These are phyloP conservation scores for Pythium utonaiense DNA, from an alignment of 352 stramenopile species.

Conservation along the genomic window DNA sequence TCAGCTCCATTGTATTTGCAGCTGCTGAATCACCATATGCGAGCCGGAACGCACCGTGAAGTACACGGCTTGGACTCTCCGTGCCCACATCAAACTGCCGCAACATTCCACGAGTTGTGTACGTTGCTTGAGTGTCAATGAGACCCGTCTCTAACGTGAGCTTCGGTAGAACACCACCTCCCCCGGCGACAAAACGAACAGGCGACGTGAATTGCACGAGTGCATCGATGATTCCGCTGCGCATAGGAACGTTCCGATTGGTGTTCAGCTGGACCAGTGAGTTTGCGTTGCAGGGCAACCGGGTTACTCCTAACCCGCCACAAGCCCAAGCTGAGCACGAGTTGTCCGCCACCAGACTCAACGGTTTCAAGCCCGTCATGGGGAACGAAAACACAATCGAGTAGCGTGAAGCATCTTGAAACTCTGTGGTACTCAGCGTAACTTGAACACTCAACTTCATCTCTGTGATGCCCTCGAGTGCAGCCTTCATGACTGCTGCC, in stretches of 20 bases:
- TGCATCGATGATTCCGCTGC: slow-evolving; percentile 43
- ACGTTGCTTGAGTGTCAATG: slow-evolving; percentile 29
- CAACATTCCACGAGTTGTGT: slow-evolving; percentile 37
- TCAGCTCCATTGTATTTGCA: slow-evolving; percentile 29
- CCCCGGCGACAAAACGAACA: slow-evolving; percentile 28
- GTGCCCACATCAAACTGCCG: slow-evolving; percentile 67
- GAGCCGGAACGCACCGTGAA: slow-evolving; percentile 46
- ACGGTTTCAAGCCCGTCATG: slow-evolving; percentile 37
- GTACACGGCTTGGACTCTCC: slow-evolving; percentile 36
- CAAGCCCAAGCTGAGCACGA: slow-evolving; percentile 43
- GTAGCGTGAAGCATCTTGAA: slow-evolving; percentile 52
- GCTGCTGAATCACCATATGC: slow-evolving; percentile 54
- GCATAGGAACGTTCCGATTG: slow-evolving; percentile 36
- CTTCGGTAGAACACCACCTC: slow-evolving; percentile 20
- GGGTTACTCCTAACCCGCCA: background rate
- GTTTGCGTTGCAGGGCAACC: slow-evolving; percentile 29
- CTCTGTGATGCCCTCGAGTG: slow-evolving; percentile 37
- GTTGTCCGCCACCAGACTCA: slow-evolving; percentile 25
- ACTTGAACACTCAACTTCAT: slow-evolving; percentile 41
- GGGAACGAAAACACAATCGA: slow-evolving; percentile 50
- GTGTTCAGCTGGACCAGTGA: slow-evolving; percentile 42
- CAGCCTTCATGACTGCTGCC: slow-evolving; percentile 33
- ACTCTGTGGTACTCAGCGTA: slow-evolving; percentile 30
- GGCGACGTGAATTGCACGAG: slow-evolving; percentile 50
- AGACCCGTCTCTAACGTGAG: slow-evolving; percentile 42